phyloP scores from a whole-genome alignment of 1,284 basidiomycete species.

The Agroathelia rolfsii region DNA sequence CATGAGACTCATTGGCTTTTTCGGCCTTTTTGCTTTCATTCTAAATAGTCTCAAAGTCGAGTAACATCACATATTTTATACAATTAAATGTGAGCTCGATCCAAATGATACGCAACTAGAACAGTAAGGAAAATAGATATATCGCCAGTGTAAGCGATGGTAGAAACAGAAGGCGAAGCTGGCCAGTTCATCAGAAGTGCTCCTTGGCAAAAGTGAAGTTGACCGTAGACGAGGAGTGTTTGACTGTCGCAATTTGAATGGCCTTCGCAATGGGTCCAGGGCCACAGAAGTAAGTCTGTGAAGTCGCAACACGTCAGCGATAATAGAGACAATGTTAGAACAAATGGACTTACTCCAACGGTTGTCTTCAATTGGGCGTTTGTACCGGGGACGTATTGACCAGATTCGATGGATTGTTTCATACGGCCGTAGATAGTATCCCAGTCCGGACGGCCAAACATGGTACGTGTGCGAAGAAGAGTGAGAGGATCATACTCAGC shows the following conservation, averaged over 20 bases:
- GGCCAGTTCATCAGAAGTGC: too few species aligned
- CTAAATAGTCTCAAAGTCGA: too few species aligned
- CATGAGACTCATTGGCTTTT: too few species aligned
- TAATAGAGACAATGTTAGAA: too few species aligned
- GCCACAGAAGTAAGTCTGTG: slow-evolving; percentile 78
- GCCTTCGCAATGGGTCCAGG: slow-evolving; percentile 62
- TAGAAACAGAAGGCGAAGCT: too few species aligned
- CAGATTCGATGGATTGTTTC: slow-evolving; percentile 64
- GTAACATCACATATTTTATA: too few species aligned
- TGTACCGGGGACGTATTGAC: slow-evolving; percentile 69
- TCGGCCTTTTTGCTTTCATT: not conserved
- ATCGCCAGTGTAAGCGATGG: too few species aligned
- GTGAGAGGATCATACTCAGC: slow-evolving; percentile 79
- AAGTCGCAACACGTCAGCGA: too few species aligned
- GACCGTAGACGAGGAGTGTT: slow-evolving; percentile 43
- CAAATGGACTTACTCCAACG: slow-evolving; percentile 61
- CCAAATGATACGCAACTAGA: too few species aligned
- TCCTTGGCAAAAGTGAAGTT: slow-evolving; percentile 80
- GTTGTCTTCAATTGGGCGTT: slow-evolving; percentile 71
- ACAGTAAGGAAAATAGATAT: too few species aligned
- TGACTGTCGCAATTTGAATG: slow-evolving; percentile 59
- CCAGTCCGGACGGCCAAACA: slow-evolving; percentile 86
- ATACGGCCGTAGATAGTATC: slow-evolving; percentile 66
- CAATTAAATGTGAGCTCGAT: too few species aligned
- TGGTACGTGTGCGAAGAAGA: slow-evolving; percentile 72